phyloP scores from a whole-genome alignment of 768 basidiomycete species.

The Pulveroboletus ravenelii region DNA sequence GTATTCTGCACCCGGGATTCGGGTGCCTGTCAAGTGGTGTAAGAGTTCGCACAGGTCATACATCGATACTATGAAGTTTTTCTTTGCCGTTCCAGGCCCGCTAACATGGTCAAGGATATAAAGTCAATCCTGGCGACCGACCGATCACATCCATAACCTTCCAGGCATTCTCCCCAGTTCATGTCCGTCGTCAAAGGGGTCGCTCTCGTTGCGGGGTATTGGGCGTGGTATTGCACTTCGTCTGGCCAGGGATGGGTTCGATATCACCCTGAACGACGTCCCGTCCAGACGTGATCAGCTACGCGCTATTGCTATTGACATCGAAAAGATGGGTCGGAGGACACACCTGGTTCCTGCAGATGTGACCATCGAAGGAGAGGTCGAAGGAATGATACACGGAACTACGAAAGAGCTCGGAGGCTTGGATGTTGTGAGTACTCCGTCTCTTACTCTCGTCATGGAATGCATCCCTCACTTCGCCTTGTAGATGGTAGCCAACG shows the following conservation, averaged over 20 bases:
- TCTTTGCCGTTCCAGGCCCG: neutral
- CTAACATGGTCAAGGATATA: neutral
- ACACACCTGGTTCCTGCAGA: constrained; percentile 33
- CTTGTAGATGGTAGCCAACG: constrained; percentile 27
- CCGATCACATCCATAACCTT: neutral
- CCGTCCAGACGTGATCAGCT: constrained; percentile 27
- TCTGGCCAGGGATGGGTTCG: constrained; percentile 32
- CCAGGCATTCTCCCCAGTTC: neutral
- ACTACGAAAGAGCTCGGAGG: constrained; percentile 34
- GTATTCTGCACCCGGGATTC: neutral
- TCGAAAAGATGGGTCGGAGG: constrained; percentile 27
- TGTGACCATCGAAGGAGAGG: constrained; percentile 39
- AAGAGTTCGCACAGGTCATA: neutral
- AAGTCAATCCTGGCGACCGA: neutral
- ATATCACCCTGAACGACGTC: constrained; percentile 30
- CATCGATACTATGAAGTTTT: neutral
- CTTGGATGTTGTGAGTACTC: constrained; percentile 42
- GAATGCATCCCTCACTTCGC: neutral
- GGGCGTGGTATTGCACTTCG: constrained; percentile 30
- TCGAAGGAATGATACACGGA: constrained; percentile 36
- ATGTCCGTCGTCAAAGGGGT: constrained; percentile 27
- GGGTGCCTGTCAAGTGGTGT: neutral
- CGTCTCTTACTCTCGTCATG: neutral
- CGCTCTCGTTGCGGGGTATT: constrained; percentile 33
- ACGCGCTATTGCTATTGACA: constrained; percentile 24